These are phyloP conservation scores for Calocera viscosa DNA, from an alignment of 768 basidiomycete species.

Conservation along the genomic window DNA sequence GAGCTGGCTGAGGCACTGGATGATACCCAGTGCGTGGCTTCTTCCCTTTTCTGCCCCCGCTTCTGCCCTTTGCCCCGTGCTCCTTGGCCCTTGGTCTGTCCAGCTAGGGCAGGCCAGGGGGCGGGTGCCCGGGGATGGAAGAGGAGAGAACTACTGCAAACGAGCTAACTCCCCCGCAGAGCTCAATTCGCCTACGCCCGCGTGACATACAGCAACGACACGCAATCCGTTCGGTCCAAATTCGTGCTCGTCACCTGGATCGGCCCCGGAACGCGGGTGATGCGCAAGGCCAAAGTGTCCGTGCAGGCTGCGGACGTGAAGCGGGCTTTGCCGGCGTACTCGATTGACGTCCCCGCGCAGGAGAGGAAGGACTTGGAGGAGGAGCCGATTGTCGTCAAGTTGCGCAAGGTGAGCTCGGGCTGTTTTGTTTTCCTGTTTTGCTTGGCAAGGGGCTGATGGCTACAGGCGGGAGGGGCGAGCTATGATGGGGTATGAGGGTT, in stretches of 20 bases:
- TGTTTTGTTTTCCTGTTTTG: constrained; percentile 16
- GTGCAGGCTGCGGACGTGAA: constrained; percentile 88
- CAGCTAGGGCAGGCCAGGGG: too few species aligned
- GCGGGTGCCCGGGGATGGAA: too few species aligned
- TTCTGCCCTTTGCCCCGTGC: background rate
- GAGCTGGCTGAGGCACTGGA: constrained; percentile 64
- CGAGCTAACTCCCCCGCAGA: constrained; percentile 10
- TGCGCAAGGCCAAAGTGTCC: constrained; percentile 90
- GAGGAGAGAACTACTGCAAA: too few species aligned
- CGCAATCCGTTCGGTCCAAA: constrained; percentile 76
- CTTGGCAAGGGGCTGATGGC: constrained; percentile 8
- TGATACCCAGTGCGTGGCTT: constrained; percentile 35
- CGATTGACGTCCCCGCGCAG: constrained; percentile 77
- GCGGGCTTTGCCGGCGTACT: constrained; percentile 54
- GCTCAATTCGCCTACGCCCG: constrained; percentile 79
- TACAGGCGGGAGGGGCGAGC: constrained; percentile 73
- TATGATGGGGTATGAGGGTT: constrained; percentile 52
- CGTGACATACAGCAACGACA: constrained; percentile 75
- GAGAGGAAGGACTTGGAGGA: constrained; percentile 77
- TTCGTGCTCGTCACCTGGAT: constrained; percentile 80
- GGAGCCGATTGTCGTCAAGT: constrained; percentile 65
- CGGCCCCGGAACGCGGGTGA: constrained; percentile 68
- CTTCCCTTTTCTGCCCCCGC: background rate
- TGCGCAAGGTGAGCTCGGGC: constrained; percentile 79
- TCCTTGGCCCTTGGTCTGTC: too few species aligned